Evolutionary conservation across 768 basidiomycete genomes (phyloP), one percentile per base, ranked within the genome.

Genomic region (Pholiota molesta): DNA sequence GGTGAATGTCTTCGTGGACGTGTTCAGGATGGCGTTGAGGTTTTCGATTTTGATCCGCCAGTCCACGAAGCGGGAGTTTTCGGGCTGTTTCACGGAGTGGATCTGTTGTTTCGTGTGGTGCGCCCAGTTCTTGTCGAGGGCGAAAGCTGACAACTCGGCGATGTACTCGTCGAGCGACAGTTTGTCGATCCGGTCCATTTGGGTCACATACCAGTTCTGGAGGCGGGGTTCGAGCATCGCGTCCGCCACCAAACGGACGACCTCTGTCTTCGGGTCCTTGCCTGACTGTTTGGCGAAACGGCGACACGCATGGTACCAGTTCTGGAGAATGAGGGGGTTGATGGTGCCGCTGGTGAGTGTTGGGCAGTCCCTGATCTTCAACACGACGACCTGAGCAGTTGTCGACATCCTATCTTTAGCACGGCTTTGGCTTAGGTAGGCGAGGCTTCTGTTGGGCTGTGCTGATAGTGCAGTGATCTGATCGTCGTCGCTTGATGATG

Each of bases 261-360:
- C 37, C 29, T 55, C 55, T 8, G 55, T 23, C 14, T 55, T 55
- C 14, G 55, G 35, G 19, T 55, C 55, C 55, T 42, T 55, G 9
- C 37, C 29, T 5, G 37, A 39, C 37, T 39, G 33, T 33, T 55
- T 55, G 3, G 37, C 37, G 19, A 55, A 55, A 23, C 55, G 39
- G 11, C 26, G 35, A 23, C 55, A 39, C 19, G 55, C 55, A 23
- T 55, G 55, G 28, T 40, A 23, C 55, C 55, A 55, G 6, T 53
- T 29, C 11, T 19, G 28, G 5, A 53, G 19, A 13, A 31, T 10
- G 8, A 17, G 14, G 28, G 52, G 52, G 3, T 11, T 31, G 16
- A 33, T 33, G 10, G 8, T 33, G 26, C 52, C 52, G 3, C n/a
- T 10, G 3, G n/a, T 33, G 13, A 53, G 31, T 28, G 9, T n/a